phyloP scores from a whole-genome alignment of 495 filamentous ascomycete genomes.

The Pyronema omphalodes region DNA sequence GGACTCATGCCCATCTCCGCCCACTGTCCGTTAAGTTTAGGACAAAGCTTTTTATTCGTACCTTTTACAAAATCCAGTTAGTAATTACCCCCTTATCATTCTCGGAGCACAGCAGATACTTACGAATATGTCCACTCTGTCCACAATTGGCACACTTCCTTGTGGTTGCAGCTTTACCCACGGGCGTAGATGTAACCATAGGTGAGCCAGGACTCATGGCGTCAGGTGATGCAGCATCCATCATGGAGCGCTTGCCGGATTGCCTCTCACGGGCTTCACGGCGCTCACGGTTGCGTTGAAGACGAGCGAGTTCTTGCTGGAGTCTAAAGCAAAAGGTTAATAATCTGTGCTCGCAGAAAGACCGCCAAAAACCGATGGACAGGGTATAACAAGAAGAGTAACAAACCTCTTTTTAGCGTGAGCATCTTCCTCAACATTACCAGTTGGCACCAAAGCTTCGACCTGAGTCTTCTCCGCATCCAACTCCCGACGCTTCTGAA shows the following conservation, averaged over 20 bases:
- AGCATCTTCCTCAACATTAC: slow-evolving; percentile 50
- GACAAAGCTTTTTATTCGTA: slow-evolving; percentile 24
- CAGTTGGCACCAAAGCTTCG: slow-evolving; percentile 48
- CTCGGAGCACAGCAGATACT: background rate
- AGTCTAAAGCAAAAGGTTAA: slow-evolving; percentile 26
- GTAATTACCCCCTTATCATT: background rate
- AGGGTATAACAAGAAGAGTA: slow-evolving; percentile 14
- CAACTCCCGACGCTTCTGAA: slow-evolving; percentile 32
- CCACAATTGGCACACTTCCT: slow-evolving; percentile 96
- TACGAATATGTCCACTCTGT: slow-evolving; percentile 68
- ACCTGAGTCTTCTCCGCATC: slow-evolving; percentile 53
- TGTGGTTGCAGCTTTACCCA: slow-evolving; percentile 42
- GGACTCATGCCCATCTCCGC: slow-evolving; percentile 22
- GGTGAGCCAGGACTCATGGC: slow-evolving; percentile 25
- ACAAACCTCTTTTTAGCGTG: slow-evolving; percentile 37
- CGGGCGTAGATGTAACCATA: slow-evolving; percentile 21
- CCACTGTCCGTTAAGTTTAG: slow-evolving; percentile 23
- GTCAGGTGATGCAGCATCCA: slow-evolving; percentile 25
- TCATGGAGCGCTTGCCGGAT: slow-evolving; percentile 33
- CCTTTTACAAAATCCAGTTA: slow-evolving; percentile 4
- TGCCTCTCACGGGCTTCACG: slow-evolving; percentile 80
- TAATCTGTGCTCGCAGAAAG: slow-evolving; percentile 31
- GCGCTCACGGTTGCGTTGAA: slow-evolving; percentile 80
- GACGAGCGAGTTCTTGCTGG: slow-evolving; percentile 46
- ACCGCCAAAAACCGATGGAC: background rate